Base-by-base conservation (phyloP, 805 yeast species). In the Brettanomyces custersianus region DNA sequence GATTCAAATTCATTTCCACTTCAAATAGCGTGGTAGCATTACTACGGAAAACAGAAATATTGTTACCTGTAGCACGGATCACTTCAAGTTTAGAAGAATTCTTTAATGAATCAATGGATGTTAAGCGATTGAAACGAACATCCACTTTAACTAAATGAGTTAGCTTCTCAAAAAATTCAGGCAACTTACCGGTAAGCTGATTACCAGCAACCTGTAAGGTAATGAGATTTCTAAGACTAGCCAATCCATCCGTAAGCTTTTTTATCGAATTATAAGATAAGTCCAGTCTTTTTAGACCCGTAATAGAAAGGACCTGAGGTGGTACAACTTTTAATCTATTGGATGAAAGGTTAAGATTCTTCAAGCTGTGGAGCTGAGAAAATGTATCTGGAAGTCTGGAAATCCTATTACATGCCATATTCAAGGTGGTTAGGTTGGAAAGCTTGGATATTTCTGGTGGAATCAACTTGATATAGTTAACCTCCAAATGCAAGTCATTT, bases 171-270 rank as follows among this genome's bases (percentile, higher is more conserved):
- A 86, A 65, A 38, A 69, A 68, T 1, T 42, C 46, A 0, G 86
- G 85, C 18, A 80, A 52, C 3, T 62, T 54, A 29, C 70, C 69
- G 19, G 63, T 48, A 34, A 88, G 60, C 38, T 66, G 69, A 50
- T 88, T 88, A 37, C 87, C 85, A 23, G 88, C 78, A 29, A 88
- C 59, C 45, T 80, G 80, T 44, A 90, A 66, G 41, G 75, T 77
- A 33, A 77, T 77, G 29, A 92, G 63, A 19, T 77, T 72, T 1
- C 59, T 62, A 40, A 90, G 60, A 17, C 70, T 63, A 12, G 76
- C 72, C 22, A 86, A 67, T 3, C 77, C 66, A 10, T 58, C 65
- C 0, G 96, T 94, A 1, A 92, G 45, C 3, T 40, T 40, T 3
- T 68, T 58, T 20, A 92, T 70, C 35, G 74, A 72, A 55, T 92